A percentile compares a stretch with the other conserved stretches of the same genome.
These are phyloP conservation scores for Phytophthora multivora DNA, from an alignment of 352 stramenopile species.

Conservation along the genomic window DNA sequence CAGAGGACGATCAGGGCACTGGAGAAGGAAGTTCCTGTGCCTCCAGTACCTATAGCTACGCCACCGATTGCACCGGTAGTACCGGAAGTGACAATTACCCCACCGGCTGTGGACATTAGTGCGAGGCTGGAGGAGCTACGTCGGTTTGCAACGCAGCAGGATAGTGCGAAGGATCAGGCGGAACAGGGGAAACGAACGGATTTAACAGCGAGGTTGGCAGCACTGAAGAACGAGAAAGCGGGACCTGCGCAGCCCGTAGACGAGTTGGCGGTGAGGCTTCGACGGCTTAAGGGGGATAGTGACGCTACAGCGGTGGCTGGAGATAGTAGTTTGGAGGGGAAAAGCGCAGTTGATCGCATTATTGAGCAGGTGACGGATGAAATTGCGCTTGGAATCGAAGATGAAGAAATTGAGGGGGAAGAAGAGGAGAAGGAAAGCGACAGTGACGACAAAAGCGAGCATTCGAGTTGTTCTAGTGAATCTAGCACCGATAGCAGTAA, in stretches of 20 bases:
- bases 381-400: slow-evolving; percentile 59
- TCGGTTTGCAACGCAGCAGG: slow-evolving; percentile 39
- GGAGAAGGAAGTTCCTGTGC: not conserved
- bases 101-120: slow-evolving; percentile 30
- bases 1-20: slow-evolving; percentile 36
- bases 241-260: slow-evolving; percentile 22
- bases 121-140: slow-evolving; percentile 48
- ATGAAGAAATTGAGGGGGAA: slow-evolving; percentile 24
- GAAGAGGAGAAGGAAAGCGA: slow-evolving; percentile 16
- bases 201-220: slow-evolving; percentile 48
- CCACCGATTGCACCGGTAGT: not conserved
- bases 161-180: not conserved
- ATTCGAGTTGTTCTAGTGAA: slow-evolving; percentile 9
- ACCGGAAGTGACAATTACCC: not conserved
- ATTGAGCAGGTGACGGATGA: slow-evolving; percentile 71
- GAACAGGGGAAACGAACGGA: slow-evolving; percentile 17
- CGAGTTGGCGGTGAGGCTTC: slow-evolving; percentile 46
- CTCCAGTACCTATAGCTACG: not conserved
- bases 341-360: slow-evolving; percentile 45
- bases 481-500: slow-evolving; percentile 1
- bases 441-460: slow-evolving; percentile 21
- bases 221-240: slow-evolving; percentile 49
- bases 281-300: slow-evolving; percentile 34
- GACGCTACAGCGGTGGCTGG: not conserved
- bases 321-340: slow-evolving; percentile 1